Evolutionary conservation across 2,329 filamentous ascomycete species (phyloP), one percentile per base, ranked within the genome.

Genomic region (Hypoxylon sp.): DNA sequence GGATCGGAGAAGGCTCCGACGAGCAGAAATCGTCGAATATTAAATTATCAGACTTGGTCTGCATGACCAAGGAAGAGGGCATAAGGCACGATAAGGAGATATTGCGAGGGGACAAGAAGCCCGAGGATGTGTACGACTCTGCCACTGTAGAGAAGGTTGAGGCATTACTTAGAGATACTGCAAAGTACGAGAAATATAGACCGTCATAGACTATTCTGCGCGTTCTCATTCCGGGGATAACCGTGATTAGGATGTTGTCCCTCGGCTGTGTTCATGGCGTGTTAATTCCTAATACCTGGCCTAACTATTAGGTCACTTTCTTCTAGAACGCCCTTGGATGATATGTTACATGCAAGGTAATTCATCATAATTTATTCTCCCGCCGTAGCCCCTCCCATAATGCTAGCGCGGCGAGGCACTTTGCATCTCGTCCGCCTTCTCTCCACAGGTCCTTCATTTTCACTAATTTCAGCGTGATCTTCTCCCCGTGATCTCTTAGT

Each of bases 11-110:
- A 59, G 85, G 85, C 32, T 87, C 88, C 43, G 85, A 90, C n/a
- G 89, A 90, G 21, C 94, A 98, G 78, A 97, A 92, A 75, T 89
- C 86, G 49, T 90, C 92, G n/a, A 86, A 85, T 2, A 73, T 98
- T 19, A 71, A 68, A 34, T 71, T 78, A 6, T 65, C 70, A 13
- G 76, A 78, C 30, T 73, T 79, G 6, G 77, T 78, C 34, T 76
- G 76, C 64, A 78, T 79, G 76, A 79, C 77, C 9, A 79, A 79
- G 67, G 77, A 79, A 53, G 77, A 79, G 57, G 69, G 69, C 41
- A 65, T 85, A 14, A 85, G 87, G 64, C 96, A 99, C 79, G 93
- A 97, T 77, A 92, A 90, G 78, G 84, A 93, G 75, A 85, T 98
- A 1, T 82, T 98, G 48, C 90, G 88, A 73, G 92, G 88, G 0